Conservation (phyloP, 2,329 filamentous ascomycete genomes). For the Fusarium stilboides region DNA sequence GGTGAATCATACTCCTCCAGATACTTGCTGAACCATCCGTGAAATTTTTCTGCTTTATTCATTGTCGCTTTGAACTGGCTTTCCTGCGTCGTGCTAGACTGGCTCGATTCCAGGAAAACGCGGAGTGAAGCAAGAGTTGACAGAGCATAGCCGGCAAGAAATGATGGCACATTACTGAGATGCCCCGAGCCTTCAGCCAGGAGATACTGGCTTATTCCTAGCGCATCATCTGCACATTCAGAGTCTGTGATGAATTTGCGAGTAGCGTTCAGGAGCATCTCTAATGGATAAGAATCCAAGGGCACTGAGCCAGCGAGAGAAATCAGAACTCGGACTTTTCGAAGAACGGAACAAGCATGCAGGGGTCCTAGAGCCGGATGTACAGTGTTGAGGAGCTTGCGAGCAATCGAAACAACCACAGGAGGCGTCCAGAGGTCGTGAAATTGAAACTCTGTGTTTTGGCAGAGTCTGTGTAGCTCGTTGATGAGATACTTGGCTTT, state of each 20-base stretch:
- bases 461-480: constrained; percentile 84
- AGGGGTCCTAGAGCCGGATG: constrained; percentile 88
- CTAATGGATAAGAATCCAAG: constrained; percentile 84
- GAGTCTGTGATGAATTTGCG: constrained; percentile 84
- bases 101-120: constrained; percentile 80
- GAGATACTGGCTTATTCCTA: constrained; percentile 90
- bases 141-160: constrained; percentile 84
- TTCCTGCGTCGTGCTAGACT: constrained; percentile 87
- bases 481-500: constrained; percentile 81
- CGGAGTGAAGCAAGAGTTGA: constrained; percentile 85
- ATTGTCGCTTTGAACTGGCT: constrained; percentile 84
- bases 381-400: constrained; percentile 84
- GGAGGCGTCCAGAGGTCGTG: constrained; percentile 81
- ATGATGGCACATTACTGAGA: constrained; percentile 77
- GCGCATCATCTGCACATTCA: constrained; percentile 90
- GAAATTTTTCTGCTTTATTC: constrained; percentile 81
- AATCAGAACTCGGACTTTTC: constrained; percentile 87
- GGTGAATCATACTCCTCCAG: constrained; percentile 74
- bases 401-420: constrained; percentile 80
- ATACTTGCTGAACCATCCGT: constrained; percentile 82
- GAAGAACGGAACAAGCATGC: constrained; percentile 87
- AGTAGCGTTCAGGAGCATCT: constrained; percentile 89
- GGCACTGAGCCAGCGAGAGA: constrained; percentile 81
- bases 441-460: constrained; percentile 76
- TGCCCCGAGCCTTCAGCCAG: constrained; percentile 77